A percentile compares a stretch with the other conserved stretches of the same genome.
Evolutionary conservation across 2,329 filamentous ascomycete species (phyloP).

Genomic region (Davidsoniella neocaledoniae): DNA sequence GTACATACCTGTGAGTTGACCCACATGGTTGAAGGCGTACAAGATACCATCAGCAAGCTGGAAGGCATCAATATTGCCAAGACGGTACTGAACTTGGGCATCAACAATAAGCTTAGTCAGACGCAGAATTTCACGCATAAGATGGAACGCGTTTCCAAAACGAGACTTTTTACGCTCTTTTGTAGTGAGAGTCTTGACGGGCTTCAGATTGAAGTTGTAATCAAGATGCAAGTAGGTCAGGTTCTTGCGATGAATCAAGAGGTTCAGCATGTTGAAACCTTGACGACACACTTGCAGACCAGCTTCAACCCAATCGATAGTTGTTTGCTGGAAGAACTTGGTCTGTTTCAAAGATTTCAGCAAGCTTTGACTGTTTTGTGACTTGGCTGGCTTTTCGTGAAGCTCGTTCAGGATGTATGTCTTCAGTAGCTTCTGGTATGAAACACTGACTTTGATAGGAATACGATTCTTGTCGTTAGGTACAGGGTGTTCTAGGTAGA

Average conservation of each 20-base stretch:
- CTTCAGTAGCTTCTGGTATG: conserved; percentile 95
- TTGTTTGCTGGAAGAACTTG: conserved; percentile 99
- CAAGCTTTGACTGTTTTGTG: conserved; percentile 85
- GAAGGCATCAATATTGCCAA: conserved; percentile 97
- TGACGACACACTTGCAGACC: conserved; percentile 95
- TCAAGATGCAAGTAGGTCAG: conserved; percentile 95
- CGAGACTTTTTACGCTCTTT: conserved; percentile 99
- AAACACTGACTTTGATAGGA: conserved; percentile 92
- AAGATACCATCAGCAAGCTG: conserved; percentile 95
- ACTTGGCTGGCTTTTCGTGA: conserved; percentile 89
- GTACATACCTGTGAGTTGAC: conserved; percentile 97
- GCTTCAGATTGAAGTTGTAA: conserved; percentile 99
- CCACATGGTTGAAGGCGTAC: conserved; percentile 99
- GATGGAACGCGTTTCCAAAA: conserved; percentile 95
- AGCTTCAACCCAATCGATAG: conserved; percentile 98
- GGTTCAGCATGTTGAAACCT: conserved; percentile 97
- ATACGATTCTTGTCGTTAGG: conserved; percentile 36
- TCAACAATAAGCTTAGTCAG: conserved; percentile 96
- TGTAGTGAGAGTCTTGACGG: conserved; percentile 93
- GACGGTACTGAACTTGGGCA: conserved; percentile 90
- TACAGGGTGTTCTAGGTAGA: conserved; percentile 93
- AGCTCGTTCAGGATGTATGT: conserved; percentile 92
- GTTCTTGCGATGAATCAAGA: conserved; percentile 96
- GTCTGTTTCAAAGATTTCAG: conserved; percentile 82
- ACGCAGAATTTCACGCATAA: conserved; percentile 95